Evolutionary conservation across 306 rosid species (phyloP).

Genomic region (Pterocarpus santalinus): DNA sequence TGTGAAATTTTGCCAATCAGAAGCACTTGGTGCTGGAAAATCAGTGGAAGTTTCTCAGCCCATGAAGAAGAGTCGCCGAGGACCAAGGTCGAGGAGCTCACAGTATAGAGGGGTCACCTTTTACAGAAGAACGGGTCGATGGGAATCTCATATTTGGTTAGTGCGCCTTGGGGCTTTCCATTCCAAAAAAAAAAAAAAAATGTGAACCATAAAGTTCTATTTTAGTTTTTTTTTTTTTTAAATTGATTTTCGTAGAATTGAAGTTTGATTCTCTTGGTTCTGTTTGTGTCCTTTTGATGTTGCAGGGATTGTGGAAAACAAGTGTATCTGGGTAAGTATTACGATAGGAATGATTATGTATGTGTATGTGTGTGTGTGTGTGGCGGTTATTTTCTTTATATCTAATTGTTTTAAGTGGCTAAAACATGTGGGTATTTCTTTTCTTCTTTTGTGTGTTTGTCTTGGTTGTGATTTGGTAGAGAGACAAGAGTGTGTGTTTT

Average conservation of each 20-base stretch:
- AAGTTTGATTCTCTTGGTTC: slow-evolving; percentile 32
- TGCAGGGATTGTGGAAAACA: slow-evolving; percentile 99
- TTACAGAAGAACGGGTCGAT: slow-evolving; percentile 98
- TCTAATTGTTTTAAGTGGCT: slow-evolving; percentile 27
- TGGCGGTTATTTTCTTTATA: slow-evolving; percentile 36
- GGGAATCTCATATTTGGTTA: slow-evolving; percentile 99
- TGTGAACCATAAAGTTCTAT: not conserved
- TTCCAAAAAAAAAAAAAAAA: not conserved
- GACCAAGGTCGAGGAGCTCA: slow-evolving; percentile 95
- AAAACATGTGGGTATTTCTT: slow-evolving; percentile 1
- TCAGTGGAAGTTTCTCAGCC: slow-evolving; percentile 73
- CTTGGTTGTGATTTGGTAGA: slow-evolving; percentile 40
- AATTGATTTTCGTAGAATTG: not conserved
- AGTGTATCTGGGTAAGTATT: slow-evolving; percentile 92
- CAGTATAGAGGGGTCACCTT: slow-evolving; percentile 98
- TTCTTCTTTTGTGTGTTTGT: slow-evolving; percentile 18
- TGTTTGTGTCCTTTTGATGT: slow-evolving; percentile 25
- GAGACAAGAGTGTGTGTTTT: slow-evolving; percentile 42
- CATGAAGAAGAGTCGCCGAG: slow-evolving; percentile 91
- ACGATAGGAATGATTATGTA: slow-evolving; percentile 11
- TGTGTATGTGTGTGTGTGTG: not conserved
- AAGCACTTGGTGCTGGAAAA: slow-evolving; percentile 56
- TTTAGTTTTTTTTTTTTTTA: not conserved
- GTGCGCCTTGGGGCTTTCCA: not conserved
- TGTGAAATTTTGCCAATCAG: slow-evolving; percentile 75